Conservation (phyloP, 2,329 filamentous ascomycete genomes). For the Zalaria obscura region DNA sequence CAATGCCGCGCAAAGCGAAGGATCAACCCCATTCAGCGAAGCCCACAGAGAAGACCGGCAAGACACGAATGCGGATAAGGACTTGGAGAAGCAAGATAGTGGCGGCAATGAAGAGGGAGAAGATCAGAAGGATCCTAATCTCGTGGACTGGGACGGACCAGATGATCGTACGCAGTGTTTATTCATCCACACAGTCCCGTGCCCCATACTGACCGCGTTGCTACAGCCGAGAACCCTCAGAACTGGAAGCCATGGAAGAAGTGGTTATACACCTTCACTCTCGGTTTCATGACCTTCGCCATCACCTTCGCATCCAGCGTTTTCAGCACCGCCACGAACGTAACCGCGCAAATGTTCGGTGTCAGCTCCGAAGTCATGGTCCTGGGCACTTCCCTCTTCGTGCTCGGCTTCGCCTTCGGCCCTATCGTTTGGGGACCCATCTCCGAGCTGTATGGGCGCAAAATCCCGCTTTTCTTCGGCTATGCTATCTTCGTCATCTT, state of each 20-base stretch:
- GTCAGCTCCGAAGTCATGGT: slow-evolving; percentile 12
- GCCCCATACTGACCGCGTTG: neutral
- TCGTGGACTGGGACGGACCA: slow-evolving; percentile 13
- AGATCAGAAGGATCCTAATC: slow-evolving; percentile 9
- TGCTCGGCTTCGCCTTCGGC: slow-evolving; percentile 15
- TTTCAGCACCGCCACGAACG: slow-evolving; percentile 10
- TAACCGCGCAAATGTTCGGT: slow-evolving; percentile 9
- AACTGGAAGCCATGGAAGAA: slow-evolving; percentile 16
- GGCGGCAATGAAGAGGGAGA: slow-evolving; percentile 1
- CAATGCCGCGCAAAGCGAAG: neutral
- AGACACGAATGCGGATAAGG: neutral
- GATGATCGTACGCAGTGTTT: slow-evolving; percentile 8
- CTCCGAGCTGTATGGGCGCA: slow-evolving; percentile 42
- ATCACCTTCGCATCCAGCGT: slow-evolving; percentile 47
- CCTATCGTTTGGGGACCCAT: slow-evolving; percentile 34
- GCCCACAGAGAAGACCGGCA: neutral
- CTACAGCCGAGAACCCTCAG: slow-evolving; percentile 12
- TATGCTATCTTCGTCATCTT: slow-evolving; percentile 38
- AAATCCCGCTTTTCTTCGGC: slow-evolving; percentile 35
- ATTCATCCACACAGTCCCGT: neutral
- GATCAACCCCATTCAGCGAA: neutral
- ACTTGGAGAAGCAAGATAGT: slow-evolving; percentile 5
- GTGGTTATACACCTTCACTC: slow-evolving; percentile 14
- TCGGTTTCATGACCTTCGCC: slow-evolving; percentile 54
- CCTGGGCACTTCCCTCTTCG: slow-evolving; percentile 15